These are phyloP conservation scores for Quercus cerris DNA, from an alignment of 306 rosid species.

Conservation along the genomic window DNA sequence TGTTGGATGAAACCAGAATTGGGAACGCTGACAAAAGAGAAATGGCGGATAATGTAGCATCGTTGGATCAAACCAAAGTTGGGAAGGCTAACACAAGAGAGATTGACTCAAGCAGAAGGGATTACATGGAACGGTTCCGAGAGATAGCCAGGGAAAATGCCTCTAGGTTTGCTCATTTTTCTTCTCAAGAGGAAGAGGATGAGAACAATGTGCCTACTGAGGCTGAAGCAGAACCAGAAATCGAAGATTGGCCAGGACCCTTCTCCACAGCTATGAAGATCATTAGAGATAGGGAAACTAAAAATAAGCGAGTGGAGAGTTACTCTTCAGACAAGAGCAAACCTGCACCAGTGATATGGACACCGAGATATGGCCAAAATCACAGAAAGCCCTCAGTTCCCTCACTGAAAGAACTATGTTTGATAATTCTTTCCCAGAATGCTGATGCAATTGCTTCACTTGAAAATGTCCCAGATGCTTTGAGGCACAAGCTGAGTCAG, in stretches of 20 bases:
- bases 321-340: constrained; percentile 1
- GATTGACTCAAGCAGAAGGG: constrained; percentile 18
- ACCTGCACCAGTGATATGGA: constrained; percentile 33
- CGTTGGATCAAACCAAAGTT: not conserved
- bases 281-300: constrained; percentile 41
- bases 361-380: constrained; percentile 15
- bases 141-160: constrained; percentile 61
- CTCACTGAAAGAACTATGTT: constrained; percentile 53
- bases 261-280: constrained; percentile 56
- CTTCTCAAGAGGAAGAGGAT: constrained; percentile 19
- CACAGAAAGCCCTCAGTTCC: constrained; percentile 32
- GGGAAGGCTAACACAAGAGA: not conserved
- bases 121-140: constrained; percentile 39
- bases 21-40: not conserved
- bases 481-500: constrained; percentile 55
- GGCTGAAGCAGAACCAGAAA: constrained; percentile 28
- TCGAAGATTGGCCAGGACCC: constrained; percentile 54
- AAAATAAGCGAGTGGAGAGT: not conserved
- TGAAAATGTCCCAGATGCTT: constrained; percentile 52
- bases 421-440: constrained; percentile 46
- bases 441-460: constrained; percentile 69
- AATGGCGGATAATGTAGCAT: constrained; percentile 5
- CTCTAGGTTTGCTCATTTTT: constrained; percentile 40
- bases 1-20: not conserved
- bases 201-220: constrained; percentile 10